phyloP scores from a whole-genome alignment of 768 basidiomycete species.

The Pilatotrama ljubarskyi region DNA sequence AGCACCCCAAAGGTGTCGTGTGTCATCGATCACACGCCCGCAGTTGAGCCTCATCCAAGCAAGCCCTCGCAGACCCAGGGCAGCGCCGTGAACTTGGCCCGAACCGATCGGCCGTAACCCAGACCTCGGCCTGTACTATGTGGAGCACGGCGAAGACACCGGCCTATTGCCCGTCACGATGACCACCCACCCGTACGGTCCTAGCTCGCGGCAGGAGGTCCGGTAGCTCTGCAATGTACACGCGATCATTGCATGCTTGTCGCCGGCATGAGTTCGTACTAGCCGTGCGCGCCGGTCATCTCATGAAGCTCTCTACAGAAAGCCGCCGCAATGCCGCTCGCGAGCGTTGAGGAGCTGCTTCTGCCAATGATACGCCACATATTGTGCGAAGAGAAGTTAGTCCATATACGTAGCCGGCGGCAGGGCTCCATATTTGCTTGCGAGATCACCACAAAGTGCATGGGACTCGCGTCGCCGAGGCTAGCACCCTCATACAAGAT shows the following conservation, averaged over 20 bases:
- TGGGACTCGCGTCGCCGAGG: too few species aligned
- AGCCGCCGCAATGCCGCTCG: background rate
- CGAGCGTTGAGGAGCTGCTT: background rate
- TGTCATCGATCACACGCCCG: background rate
- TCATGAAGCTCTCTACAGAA: too few species aligned
- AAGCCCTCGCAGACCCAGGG: background rate
- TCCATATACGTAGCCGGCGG: background rate
- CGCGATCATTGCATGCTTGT: background rate
- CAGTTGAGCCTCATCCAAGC: background rate
- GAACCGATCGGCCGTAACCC: slow-evolving; percentile 4
- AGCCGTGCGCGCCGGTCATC: too few species aligned
- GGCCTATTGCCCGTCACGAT: too few species aligned
- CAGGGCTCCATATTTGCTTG: background rate
- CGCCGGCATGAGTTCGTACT: background rate
- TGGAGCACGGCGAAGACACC: too few species aligned
- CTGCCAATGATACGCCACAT: background rate
- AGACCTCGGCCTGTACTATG: too few species aligned
- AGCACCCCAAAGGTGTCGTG: slow-evolving; percentile 10
- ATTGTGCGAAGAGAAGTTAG: background rate
- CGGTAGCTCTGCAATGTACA: background rate
- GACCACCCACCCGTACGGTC: too few species aligned
- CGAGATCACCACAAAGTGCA: background rate
- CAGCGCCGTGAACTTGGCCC: background rate
- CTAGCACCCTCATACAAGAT: background rate
- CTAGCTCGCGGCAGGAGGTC: background rate